Evolutionary conservation across 2,329 filamentous ascomycete species (phyloP).

Genomic region (Metarhizium guizhouense): DNA sequence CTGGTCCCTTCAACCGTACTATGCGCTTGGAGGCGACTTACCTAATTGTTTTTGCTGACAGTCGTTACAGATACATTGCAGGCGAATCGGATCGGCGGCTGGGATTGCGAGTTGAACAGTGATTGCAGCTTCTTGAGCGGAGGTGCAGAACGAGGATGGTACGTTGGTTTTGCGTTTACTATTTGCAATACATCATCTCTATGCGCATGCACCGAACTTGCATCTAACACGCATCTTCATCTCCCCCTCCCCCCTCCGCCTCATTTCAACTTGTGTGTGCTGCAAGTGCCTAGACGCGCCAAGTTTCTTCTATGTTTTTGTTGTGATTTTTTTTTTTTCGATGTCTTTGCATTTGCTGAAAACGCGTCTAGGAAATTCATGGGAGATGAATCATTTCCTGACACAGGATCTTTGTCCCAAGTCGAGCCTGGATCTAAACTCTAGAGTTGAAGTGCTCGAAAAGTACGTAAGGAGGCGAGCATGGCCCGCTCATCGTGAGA

Average conservation of each 20-base stretch:
- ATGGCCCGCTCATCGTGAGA: not conserved
- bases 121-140: slow-evolving; percentile 74
- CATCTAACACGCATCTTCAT: not conserved
- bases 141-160: slow-evolving; percentile 88
- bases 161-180: slow-evolving; percentile 19
- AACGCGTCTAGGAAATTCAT: slow-evolving; percentile 32
- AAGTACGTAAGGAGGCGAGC: not conserved
- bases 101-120: slow-evolving; percentile 72
- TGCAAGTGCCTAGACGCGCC: slow-evolving; percentile 5
- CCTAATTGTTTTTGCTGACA: slow-evolving; percentile 1
- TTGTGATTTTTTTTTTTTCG: not conserved
- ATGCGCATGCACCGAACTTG: not conserved
- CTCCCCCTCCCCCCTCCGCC: no score
- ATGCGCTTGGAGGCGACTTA: not conserved
- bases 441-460: slow-evolving; percentile 9
- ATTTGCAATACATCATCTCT: not conserved
- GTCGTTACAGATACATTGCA: slow-evolving; percentile 6
- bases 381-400: slow-evolving; percentile 47
- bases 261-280: slow-evolving; percentile 3
- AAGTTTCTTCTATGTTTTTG: slow-evolving; percentile 2
- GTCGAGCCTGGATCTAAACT: slow-evolving; percentile 21
- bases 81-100: slow-evolving; percentile 49
- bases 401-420: slow-evolving; percentile 27
- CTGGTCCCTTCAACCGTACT: not conserved
- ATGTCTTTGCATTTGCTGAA: slow-evolving; percentile 9